Conservation (phyloP, 495 filamentous ascomycete species). For the Penicillium herquei region DNA sequence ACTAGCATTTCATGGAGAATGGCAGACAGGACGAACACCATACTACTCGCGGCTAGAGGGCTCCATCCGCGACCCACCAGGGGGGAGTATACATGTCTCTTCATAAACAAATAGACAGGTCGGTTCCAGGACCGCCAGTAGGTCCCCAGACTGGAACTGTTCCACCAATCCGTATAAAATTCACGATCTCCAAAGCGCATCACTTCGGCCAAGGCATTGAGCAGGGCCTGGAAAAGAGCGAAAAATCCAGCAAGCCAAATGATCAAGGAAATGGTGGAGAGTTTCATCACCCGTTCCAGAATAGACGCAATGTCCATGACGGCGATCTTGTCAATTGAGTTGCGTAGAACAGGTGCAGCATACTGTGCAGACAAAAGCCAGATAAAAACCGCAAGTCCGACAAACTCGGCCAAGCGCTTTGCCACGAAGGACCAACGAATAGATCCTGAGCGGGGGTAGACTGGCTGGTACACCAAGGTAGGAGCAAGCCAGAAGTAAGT, state of each 20-base stretch:
- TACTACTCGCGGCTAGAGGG: constrained; percentile 60
- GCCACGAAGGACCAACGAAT: constrained; percentile 85
- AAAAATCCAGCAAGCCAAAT: constrained; percentile 98
- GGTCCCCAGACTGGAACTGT: constrained; percentile 74
- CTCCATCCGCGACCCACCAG: constrained; percentile 79
- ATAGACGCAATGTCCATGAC: constrained; percentile 79
- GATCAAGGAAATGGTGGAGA: constrained; percentile 87
- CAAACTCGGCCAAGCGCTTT: constrained; percentile 75
- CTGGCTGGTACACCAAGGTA: constrained; percentile 93
- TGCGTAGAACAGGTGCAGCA: constrained; percentile 81
- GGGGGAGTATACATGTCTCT: constrained; percentile 84
- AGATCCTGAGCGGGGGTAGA: constrained; percentile 76
- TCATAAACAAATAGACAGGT: constrained; percentile 95
- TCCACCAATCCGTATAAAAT: constrained; percentile 99
- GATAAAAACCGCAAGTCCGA: constrained; percentile 76
- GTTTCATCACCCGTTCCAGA: constrained; percentile 85
- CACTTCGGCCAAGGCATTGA: constrained; percentile 90
- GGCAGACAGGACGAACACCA: constrained; percentile 84
- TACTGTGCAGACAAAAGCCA: constrained; percentile 94
- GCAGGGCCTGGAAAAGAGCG: constrained; percentile 82
- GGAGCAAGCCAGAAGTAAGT: constrained; percentile 97
- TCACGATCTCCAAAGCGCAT: constrained; percentile 88
- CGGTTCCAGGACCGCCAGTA: constrained; percentile 99
- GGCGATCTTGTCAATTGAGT: constrained; percentile 82
- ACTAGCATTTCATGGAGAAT: constrained; percentile 90